Conservation (phyloP, 129 eudicot species). For the Arctium lappa region DNA sequence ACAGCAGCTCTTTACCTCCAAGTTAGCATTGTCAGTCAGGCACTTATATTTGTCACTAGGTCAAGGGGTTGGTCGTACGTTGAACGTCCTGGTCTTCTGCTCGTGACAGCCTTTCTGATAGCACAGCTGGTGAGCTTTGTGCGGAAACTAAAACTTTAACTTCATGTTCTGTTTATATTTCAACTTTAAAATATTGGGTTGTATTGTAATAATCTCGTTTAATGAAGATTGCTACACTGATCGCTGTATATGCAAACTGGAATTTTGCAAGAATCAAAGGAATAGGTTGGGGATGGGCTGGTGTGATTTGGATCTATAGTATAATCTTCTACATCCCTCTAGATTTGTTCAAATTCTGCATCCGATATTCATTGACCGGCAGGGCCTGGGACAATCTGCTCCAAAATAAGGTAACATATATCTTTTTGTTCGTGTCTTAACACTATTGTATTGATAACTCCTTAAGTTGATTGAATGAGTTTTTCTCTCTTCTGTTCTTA, state of each 20-base stretch:
- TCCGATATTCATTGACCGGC: constrained; percentile 58
- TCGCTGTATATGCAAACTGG: constrained; percentile 90
- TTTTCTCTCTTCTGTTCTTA: constrained; percentile 11
- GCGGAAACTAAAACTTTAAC: not conserved
- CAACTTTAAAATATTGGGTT: not conserved
- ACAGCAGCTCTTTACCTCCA: constrained; percentile 82
- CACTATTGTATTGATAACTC: not conserved
- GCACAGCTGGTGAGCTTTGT: constrained; percentile 69
- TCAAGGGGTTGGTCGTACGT: constrained; percentile 77
- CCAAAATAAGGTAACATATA: constrained; percentile 51
- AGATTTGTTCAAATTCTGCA: constrained; percentile 62
- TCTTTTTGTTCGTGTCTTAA: not conserved
- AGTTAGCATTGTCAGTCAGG: constrained; percentile 89
- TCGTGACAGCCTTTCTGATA: constrained; percentile 52
- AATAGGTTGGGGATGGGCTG: constrained; percentile 96
- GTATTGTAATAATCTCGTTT: constrained; percentile 7
- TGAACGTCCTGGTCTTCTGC: constrained; percentile 78
- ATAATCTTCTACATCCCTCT: constrained; percentile 62
- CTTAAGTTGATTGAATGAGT: constrained; percentile 8
- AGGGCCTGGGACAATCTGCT: constrained; percentile 71
- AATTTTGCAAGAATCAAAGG: constrained; percentile 68
- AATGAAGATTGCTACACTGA: constrained; percentile 68
- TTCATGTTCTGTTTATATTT: not conserved
- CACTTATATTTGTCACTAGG: constrained; percentile 85
- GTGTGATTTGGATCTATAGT: constrained; percentile 78